phyloP scores from a whole-genome alignment of 176 grass and related monocot species.

The barley (Hordeum vulgare) region DNA sequence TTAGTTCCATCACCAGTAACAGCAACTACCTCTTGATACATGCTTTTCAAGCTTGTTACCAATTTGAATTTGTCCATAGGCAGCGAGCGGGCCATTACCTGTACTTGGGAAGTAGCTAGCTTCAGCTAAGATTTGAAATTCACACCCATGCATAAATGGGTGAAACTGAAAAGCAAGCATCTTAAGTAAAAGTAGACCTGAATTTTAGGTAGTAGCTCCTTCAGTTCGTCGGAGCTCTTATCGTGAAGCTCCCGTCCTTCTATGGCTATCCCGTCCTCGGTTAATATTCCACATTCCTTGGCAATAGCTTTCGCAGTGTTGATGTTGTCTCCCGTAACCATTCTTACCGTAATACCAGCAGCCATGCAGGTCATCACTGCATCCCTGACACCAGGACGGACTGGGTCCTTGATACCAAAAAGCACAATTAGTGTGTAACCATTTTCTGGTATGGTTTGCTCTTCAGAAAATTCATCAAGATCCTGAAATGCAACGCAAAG shows the following conservation, averaged over 20 bases:
- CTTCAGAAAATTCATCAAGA: constrained; percentile 44
- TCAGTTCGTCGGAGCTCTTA: constrained; percentile 67
- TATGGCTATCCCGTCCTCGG: constrained; percentile 82
- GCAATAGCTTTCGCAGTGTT: constrained; percentile 96
- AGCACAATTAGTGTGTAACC: constrained; percentile 78
- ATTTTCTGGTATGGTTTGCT: constrained; percentile 44
- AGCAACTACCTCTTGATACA: constrained; percentile 78
- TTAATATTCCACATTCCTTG: constrained; percentile 89
- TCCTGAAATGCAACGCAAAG: constrained; percentile 79
- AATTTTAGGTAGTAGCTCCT: constrained; percentile 66
- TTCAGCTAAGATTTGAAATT: background rate
- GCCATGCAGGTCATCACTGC: constrained; percentile 69
- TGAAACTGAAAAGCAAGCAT: constrained; percentile 8
- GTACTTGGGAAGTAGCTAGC: constrained; percentile 3
- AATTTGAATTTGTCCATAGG: constrained; percentile 91
- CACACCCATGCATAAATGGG: background rate
- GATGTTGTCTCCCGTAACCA: constrained; percentile 91
- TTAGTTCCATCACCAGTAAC: constrained; percentile 99
- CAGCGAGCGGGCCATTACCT: constrained; percentile 85
- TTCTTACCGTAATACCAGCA: constrained; percentile 80
- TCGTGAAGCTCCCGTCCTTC: constrained; percentile 57
- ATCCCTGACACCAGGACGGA: constrained; percentile 76
- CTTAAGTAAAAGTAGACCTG: constrained; percentile 41
- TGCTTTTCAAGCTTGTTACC: constrained; percentile 62
- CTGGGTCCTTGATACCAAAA: constrained; percentile 89